Evolutionary conservation across 345 rosid genomes (phyloP).

Genomic region (Firmiana major): DNA sequence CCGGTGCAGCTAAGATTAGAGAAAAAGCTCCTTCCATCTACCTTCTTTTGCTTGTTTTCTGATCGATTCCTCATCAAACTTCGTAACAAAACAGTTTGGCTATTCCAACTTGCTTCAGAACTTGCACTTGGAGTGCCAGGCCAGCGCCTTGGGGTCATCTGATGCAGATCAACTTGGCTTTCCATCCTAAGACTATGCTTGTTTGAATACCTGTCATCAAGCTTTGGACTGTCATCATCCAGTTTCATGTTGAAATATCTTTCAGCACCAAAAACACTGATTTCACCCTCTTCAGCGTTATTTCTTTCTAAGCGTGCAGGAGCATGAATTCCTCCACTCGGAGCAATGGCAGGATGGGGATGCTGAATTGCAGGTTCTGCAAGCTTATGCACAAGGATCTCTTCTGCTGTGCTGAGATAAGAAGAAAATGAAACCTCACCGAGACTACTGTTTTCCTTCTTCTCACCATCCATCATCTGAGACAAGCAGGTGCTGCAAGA

Average conservation of each 20-base stretch:
- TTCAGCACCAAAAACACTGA: constrained; percentile 52
- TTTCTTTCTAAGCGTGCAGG: constrained; percentile 24
- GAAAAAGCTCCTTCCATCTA: constrained; percentile 35
- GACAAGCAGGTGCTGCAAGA: not conserved
- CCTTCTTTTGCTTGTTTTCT: constrained; percentile 26
- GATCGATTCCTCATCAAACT: constrained; percentile 22
- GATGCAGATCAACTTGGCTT: constrained; percentile 23
- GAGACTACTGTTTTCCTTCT: not conserved
- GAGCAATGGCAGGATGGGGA: constrained; percentile 7
- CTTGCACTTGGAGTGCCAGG: constrained; percentile 42
- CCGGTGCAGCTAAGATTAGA: constrained; percentile 45
- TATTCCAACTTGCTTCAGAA: constrained; percentile 49
- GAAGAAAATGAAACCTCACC: constrained; percentile 15
- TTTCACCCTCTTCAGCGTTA: constrained; percentile 33
- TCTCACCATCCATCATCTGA: not conserved
- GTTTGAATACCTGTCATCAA: constrained; percentile 4
- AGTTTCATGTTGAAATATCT: constrained; percentile 48
- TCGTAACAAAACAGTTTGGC: constrained; percentile 36
- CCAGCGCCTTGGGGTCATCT: constrained; percentile 23
- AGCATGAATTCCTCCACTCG: not conserved
- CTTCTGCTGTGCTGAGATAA: constrained; percentile 5
- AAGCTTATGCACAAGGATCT: constrained; percentile 11
- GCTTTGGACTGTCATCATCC: constrained; percentile 27
- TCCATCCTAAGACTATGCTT: not conserved
- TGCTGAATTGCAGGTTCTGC: constrained; percentile 7